A percentile compares a stretch with the other conserved stretches of the same genome.
Conservation (phyloP, 2,329 filamentous ascomycete genomes). For the Ophiosphaerella narmari region DNA sequence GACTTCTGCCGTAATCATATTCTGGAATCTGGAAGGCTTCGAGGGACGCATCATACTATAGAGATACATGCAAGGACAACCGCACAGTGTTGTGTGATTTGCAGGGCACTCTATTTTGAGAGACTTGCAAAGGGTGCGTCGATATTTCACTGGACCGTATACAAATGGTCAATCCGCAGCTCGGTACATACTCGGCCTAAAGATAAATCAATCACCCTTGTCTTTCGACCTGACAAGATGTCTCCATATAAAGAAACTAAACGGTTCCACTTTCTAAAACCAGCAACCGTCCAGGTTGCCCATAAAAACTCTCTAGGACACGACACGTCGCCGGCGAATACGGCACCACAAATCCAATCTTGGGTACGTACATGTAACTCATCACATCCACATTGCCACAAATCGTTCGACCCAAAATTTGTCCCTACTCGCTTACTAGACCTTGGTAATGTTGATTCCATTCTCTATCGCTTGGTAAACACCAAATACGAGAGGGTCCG, state of each 20-base stretch:
- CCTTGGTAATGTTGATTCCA: not conserved
- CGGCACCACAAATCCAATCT: not conserved
- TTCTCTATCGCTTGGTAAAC: not conserved
- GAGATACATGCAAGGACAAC: no score
- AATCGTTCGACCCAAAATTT: not conserved
- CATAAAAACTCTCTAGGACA: not conserved
- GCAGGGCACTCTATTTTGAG: no score
- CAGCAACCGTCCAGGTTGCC: not conserved
- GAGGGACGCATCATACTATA: no score
- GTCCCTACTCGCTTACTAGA: not conserved
- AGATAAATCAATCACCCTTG: no score
- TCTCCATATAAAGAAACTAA: not conserved
- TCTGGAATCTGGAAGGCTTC: no score
- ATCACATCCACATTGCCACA: not conserved
- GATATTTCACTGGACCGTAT: no score
- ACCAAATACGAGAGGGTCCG: not conserved
- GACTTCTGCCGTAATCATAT: no score
- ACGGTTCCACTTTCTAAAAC: not conserved
- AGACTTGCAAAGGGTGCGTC: no score
- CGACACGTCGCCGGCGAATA: not conserved
- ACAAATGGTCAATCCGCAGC: no score
- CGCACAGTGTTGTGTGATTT: no score
- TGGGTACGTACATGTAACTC: not conserved
- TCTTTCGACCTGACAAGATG: no score
- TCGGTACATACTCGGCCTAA: no score